Evolutionary conservation across 371 early-diverging fungal genomes (phyloP).

Genomic region (Smittium mucronatum): DNA sequence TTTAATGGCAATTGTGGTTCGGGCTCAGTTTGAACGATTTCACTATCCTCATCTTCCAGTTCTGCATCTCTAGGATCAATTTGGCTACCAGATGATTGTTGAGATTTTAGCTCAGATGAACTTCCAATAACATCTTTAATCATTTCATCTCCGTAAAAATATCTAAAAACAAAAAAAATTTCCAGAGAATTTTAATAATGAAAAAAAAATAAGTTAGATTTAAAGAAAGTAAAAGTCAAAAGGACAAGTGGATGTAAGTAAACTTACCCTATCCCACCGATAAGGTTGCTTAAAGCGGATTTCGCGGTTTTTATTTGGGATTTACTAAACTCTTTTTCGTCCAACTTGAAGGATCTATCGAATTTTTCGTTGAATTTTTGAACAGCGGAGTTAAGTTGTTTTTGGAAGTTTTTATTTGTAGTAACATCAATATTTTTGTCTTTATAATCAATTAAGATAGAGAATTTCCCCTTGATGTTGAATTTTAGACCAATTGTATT

Average conservation of each 20-base stretch:
- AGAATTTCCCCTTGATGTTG: neutral
- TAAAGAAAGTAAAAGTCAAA: too few relatives aligned
- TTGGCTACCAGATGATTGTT: too few relatives aligned
- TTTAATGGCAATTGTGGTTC: too few relatives aligned
- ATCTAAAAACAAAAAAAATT: too few relatives aligned
- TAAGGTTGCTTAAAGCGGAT: conserved; percentile 59
- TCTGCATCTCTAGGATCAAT: too few relatives aligned
- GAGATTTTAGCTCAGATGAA: too few relatives aligned
- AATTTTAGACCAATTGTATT: neutral
- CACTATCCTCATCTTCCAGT: too few relatives aligned
- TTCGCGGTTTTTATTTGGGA: conserved; percentile 58
- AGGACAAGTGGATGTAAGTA: too few relatives aligned
- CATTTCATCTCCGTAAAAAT: conserved; percentile 9
- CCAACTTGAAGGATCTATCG: conserved; percentile 54
- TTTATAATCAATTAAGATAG: neutral
- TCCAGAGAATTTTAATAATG: too few relatives aligned
- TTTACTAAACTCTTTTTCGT: conserved; percentile 44
- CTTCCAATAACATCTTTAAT: neutral
- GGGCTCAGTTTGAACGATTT: too few relatives aligned
- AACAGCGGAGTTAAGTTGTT: neutral
- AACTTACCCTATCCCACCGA: conserved; percentile 79
- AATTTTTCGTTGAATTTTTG: conserved; percentile 56
- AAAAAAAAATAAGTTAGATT: too few relatives aligned
- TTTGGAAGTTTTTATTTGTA: neutral
- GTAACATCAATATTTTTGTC: neutral